Percentiles rank a stretch among this genome's conserved stretches.
Evolutionary conservation across 441 rosid species (phyloP).

Genomic region (Manihot esculenta): DNA sequence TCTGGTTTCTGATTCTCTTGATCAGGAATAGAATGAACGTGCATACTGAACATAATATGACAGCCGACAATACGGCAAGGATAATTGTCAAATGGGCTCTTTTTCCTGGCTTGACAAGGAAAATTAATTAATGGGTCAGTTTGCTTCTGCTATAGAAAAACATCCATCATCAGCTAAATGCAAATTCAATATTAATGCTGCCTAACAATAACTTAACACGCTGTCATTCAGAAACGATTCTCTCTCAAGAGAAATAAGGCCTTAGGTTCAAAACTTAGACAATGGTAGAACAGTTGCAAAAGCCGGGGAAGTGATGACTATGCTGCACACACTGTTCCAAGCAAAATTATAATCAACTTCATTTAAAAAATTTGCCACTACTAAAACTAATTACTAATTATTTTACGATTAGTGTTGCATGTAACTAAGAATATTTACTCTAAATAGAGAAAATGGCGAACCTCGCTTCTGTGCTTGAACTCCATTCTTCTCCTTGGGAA

Average conservation of each 20-base stretch:
- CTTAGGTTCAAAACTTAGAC: neutral
- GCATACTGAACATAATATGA: slow-evolving; percentile 13
- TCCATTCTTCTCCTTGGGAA: slow-evolving; percentile 27
- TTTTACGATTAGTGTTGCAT: neutral
- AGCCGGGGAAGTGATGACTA: neutral
- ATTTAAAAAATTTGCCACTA: too few species aligned
- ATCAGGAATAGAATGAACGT: slow-evolving; percentile 22
- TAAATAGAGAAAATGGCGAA: too few species aligned
- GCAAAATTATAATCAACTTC: too few species aligned
- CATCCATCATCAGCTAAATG: neutral
- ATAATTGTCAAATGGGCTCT: slow-evolving; percentile 16
- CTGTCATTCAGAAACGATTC: neutral
- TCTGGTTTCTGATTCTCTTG: slow-evolving; percentile 22
- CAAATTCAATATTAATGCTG: neutral
- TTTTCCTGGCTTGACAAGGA: slow-evolving; percentile 27
- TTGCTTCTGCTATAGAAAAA: neutral
- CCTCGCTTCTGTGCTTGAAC: slow-evolving; percentile 26
- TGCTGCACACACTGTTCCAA: neutral
- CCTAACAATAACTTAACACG: neutral
- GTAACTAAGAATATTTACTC: neutral
- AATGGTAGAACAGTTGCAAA: neutral
- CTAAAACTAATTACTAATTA: neutral
- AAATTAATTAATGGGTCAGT: neutral
- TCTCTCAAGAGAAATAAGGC: neutral
- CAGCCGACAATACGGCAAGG: slow-evolving; percentile 20